Evolutionary conservation across 2,329 filamentous ascomycete genomes (phyloP), one percentile per base, ranked within the genome.

Genomic region (Tolypocladium nubicola): DNA sequence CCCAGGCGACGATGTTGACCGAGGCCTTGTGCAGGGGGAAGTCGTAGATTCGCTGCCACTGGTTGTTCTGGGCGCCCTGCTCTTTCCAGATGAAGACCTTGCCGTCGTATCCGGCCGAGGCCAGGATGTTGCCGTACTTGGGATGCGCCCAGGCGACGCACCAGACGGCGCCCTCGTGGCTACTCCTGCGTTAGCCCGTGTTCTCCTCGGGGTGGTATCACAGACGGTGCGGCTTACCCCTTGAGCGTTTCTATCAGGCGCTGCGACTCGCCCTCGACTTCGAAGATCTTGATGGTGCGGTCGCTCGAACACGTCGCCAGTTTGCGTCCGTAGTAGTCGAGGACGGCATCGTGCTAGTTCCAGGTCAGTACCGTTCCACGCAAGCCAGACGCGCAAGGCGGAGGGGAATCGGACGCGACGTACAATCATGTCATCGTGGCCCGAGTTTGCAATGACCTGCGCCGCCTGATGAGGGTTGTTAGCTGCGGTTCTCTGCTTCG

Each of bases 401-500:
- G 30, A 9, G 43, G 21, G 23, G 23, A 41, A n/a, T 16, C 16
- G 45, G 8, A 50, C n/a, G 55, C 39, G 65, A 84, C 89, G 69
- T 91, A 97, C 93, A 83, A 99, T 97, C 93, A 97, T 97, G 73
- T 97, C 93, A 87, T 97, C 93, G 79, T 99, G 94, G 70, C 74
- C 73, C 55, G 75, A 73, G 66, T 75, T 77, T 57, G 73, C 68
- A 63, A 77, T 75, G 59, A 75, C 72, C 67, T 76, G 75, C 61
- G 74, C 66, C 62, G 75, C 70, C 73, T 76, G 60, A 54, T 56
- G 52, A 58, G 56, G 55, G 50, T 53, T 58, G 65, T 74, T 67
- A 73, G 68, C 61, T 62, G 39, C 37, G 2, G 23, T 33, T 33
- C 26, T 8, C 19, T 10, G 45, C 16, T 50, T 33, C 26, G 26